phyloP scores from a whole-genome alignment of 345 rosid species.

The Linum lewisii region DNA sequence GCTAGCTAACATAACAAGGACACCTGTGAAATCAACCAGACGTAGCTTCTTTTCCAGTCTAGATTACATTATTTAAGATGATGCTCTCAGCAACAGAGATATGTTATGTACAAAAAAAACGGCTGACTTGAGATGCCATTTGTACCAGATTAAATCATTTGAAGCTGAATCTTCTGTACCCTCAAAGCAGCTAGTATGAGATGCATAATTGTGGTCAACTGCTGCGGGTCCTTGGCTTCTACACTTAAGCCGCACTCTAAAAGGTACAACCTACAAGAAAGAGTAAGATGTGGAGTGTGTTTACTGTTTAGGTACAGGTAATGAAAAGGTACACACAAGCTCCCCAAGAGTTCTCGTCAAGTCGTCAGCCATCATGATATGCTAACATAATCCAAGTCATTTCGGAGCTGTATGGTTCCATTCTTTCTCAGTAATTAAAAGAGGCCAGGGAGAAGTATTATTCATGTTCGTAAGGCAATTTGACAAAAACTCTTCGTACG shows the following conservation, averaged over 20 bases:
- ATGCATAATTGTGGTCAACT: constrained; percentile 18
- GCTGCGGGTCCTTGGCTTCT: constrained; percentile 29
- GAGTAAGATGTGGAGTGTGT: not conserved
- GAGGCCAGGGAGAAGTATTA: not conserved
- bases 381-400: not conserved
- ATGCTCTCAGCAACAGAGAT: not conserved
- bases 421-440: not conserved
- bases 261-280: constrained; percentile 45
- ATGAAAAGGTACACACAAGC: not conserved
- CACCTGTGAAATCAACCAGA: not conserved
- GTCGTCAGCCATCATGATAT: not conserved
- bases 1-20: not conserved
- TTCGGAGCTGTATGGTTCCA: not conserved
- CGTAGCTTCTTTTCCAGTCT: not conserved
- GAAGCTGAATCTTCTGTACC: constrained; percentile 21
- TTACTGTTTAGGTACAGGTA: not conserved
- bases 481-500: too few relatives aligned
- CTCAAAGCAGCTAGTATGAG: constrained; percentile 19
- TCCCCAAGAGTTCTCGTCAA: too few relatives aligned
- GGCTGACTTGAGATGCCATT: constrained; percentile 5
- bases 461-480: not conserved
- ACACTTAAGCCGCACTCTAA: constrained; percentile 50
- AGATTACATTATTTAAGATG: too few relatives aligned
- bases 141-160: constrained; percentile 64
- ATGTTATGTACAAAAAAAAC: not conserved